Percentiles rank a stretch among this genome's conserved stretches.
phyloP scores from a whole-genome alignment of 192 early-diverging fungal genomes.

The Entomortierella lignicola region DNA sequence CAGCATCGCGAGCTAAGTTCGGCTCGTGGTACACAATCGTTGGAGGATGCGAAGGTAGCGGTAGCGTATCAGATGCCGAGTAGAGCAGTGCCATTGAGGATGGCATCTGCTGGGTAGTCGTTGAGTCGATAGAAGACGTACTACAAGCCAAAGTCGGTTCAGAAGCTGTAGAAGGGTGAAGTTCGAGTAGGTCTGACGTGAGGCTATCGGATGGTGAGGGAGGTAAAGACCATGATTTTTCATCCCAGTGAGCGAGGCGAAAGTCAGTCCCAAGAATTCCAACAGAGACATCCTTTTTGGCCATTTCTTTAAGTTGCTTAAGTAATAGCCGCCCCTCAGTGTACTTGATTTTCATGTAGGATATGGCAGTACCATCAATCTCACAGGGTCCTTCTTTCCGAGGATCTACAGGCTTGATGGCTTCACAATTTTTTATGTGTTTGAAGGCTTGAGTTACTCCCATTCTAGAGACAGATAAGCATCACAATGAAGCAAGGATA shows the following conservation, averaged over 20 bases:
- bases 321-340: conserved; percentile 19
- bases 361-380: conserved; percentile 31
- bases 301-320: conserved; percentile 28
- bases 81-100: conserved; percentile 13
- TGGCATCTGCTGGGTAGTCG: conserved; percentile 18
- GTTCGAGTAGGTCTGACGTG: conserved; percentile 16
- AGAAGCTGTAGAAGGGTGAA: conserved; percentile 13
- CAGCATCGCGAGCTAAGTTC: conserved; percentile 31
- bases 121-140: conserved; percentile 13
- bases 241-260: conserved; percentile 23
- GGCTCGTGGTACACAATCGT: conserved; percentile 21
- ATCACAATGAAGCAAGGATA: conserved; percentile 8
- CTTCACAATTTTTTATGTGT: conserved; percentile 17
- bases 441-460: conserved; percentile 25
- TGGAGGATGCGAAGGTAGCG: conserved; percentile 15
- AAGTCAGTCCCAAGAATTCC: conserved; percentile 13
- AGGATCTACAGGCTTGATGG: conserved; percentile 34
- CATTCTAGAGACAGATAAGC: conserved; percentile 24
- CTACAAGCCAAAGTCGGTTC: conserved; percentile 16
- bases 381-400: conserved; percentile 33
- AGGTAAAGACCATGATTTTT: conserved; percentile 27
- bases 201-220: conserved; percentile 13
- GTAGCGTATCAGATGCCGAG: conserved; percentile 5
- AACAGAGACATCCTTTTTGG: conserved; percentile 28
- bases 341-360: conserved; percentile 26